Conservation (phyloP, 2,329 filamentous ascomycete genomes). For the Epicoccum sorghinum region DNA sequence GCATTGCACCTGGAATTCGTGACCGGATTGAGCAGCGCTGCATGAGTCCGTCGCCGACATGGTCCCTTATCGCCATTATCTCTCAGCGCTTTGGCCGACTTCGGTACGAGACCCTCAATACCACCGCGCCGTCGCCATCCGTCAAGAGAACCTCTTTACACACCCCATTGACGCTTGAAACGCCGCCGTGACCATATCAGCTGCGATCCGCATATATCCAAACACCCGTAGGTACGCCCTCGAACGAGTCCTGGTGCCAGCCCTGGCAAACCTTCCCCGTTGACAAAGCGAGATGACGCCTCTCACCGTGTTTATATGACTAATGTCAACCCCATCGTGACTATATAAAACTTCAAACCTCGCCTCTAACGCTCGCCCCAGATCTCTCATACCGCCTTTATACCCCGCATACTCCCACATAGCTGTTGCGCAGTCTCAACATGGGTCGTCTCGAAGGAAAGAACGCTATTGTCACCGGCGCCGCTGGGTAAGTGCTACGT, state of each 20-base stretch:
- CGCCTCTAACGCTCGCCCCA: slow-evolving; percentile 12
- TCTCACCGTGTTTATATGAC: slow-evolving; percentile 12
- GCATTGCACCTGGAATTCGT: too few relatives aligned
- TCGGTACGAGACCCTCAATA: slow-evolving; percentile 28
- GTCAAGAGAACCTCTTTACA: slow-evolving; percentile 19
- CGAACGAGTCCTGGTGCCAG: not conserved
- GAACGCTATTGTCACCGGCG: slow-evolving; percentile 80
- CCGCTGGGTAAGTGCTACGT: slow-evolving; percentile 73
- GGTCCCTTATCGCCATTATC: slow-evolving; percentile 36
- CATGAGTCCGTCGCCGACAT: slow-evolving; percentile 9
- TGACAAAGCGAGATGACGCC: slow-evolving; percentile 17
- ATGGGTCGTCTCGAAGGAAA: slow-evolving; percentile 66
- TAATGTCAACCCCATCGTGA: slow-evolving; percentile 19
- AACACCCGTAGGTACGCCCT: slow-evolving; percentile 9
- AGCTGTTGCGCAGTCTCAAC: slow-evolving; percentile 34
- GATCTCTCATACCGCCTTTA: slow-evolving; percentile 12
- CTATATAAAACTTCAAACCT: slow-evolving; percentile 33
- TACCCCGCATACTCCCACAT: slow-evolving; percentile 2
- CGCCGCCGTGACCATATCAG: not conserved
- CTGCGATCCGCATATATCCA: not conserved
- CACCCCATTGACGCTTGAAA: slow-evolving; percentile 12
- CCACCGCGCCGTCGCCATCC: slow-evolving; percentile 12
- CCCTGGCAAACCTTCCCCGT: slow-evolving; percentile 18
- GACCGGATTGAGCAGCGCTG: not conserved
- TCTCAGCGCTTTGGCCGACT: slow-evolving; percentile 36